Percentiles rank a stretch among this genome's conserved stretches.
phyloP scores from a whole-genome alignment of 1,284 basidiomycete species.

The Phellinidium pouzarii region DNA sequence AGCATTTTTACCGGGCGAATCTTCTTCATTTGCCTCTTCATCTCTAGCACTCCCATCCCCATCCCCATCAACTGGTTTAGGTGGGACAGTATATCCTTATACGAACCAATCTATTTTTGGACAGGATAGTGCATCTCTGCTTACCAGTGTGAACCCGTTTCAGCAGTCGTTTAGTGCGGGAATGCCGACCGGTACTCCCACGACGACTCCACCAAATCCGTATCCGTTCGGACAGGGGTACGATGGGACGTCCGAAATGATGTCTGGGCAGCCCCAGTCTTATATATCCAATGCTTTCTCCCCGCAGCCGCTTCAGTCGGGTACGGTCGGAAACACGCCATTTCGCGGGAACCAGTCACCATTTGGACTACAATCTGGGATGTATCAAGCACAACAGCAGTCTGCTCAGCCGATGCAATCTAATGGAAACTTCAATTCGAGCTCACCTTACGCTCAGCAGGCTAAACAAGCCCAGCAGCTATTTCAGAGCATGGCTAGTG shows the following conservation, averaged over 20 bases:
- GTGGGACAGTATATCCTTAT: conserved; percentile 8
- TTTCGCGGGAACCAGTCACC: background rate
- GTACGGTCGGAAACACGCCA: background rate
- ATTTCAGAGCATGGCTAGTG: conserved; percentile 15
- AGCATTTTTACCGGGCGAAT: conserved; percentile 14
- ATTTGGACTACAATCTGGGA: background rate
- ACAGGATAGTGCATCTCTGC: too few species aligned
- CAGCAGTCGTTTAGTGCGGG: conserved; percentile 19
- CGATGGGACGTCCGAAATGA: conserved; percentile 7
- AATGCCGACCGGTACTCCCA: conserved; percentile 2
- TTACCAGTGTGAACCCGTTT: conserved; percentile 17
- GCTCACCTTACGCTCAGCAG: conserved; percentile 7
- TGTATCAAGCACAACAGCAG: conserved; percentile 3
- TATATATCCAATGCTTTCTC: conserved; percentile 19
- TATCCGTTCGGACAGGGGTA: conserved; percentile 24
- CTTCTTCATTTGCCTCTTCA: background rate
- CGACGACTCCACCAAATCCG: conserved; percentile 19
- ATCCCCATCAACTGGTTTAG: background rate
- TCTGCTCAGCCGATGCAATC: background rate
- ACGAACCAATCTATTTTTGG: conserved; percentile 13
- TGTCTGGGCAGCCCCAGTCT: conserved; percentile 1
- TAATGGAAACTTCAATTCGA: background rate
- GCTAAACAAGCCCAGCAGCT: conserved; percentile 17
- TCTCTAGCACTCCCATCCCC: background rate
- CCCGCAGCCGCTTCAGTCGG: conserved; percentile 7